Conservation (phyloP, 352 stramenopile species). For the Globisporangium takayamanum region DNA sequence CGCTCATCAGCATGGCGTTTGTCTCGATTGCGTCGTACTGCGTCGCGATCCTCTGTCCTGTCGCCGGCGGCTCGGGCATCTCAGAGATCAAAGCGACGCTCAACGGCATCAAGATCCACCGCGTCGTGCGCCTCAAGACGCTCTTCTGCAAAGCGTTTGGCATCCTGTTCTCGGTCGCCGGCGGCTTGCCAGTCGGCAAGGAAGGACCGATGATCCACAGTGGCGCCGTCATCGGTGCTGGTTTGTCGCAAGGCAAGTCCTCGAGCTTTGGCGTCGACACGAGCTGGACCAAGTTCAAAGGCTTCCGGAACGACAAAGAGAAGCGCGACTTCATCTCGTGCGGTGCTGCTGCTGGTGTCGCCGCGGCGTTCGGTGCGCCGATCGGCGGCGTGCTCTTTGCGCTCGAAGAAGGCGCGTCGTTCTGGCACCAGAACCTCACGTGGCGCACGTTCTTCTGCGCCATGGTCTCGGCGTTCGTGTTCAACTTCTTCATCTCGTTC, state of each 20-base stretch:
- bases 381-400: slow-evolving; percentile 98
- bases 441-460: slow-evolving; percentile 97
- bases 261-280: slow-evolving; percentile 85
- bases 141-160: slow-evolving; percentile 94
- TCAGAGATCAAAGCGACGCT: slow-evolving; percentile 98
- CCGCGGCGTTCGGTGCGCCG: slow-evolving; percentile 95
- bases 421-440: slow-evolving; percentile 97
- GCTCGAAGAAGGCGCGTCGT: slow-evolving; percentile 97
- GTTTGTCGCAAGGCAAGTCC: slow-evolving; percentile 91
- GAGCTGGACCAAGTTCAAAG: slow-evolving; percentile 87
- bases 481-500: slow-evolving; percentile 86
- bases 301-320: slow-evolving; percentile 94
- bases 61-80: slow-evolving; percentile 94
- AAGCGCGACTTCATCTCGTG: slow-evolving; percentile 97
- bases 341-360: slow-evolving; percentile 95
- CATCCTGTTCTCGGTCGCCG: slow-evolving; percentile 80
- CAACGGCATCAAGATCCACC: slow-evolving; percentile 97
- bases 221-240: slow-evolving; percentile 90
- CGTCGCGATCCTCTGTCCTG: slow-evolving; percentile 93
- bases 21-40: slow-evolving; percentile 86
- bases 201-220: slow-evolving; percentile 91
- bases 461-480: slow-evolving; percentile 87
- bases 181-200: slow-evolving; percentile 74
- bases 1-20: slow-evolving; percentile 90
- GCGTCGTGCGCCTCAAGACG: slow-evolving; percentile 94